Evolutionary conservation across 495 filamentous ascomycete genomes (phyloP).

Genomic region (Penicillium arizonense): DNA sequence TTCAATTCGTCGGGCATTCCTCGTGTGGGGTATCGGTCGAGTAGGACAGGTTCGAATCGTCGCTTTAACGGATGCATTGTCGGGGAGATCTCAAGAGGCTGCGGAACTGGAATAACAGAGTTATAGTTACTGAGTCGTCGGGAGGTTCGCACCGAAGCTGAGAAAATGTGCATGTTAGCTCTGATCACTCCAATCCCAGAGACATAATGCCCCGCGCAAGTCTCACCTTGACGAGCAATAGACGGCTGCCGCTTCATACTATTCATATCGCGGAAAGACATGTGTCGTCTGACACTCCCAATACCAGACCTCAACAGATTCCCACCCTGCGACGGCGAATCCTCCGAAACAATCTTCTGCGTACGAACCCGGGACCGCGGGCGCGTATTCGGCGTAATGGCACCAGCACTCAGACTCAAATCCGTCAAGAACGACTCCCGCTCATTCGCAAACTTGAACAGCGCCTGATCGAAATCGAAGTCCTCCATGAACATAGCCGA

Average conservation of each 20-base stretch:
- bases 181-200: neutral
- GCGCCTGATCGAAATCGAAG: slow-evolving; percentile 88
- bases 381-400: slow-evolving; percentile 65
- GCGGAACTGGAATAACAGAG: slow-evolving; percentile 90
- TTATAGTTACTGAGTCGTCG: slow-evolving; percentile 95
- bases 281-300: slow-evolving; percentile 80
- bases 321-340: slow-evolving; percentile 45
- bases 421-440: slow-evolving; percentile 92
- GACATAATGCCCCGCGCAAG: neutral
- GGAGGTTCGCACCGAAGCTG: slow-evolving; percentile 87
- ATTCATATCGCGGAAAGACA: slow-evolving; percentile 91
- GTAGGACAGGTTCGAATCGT: slow-evolving; percentile 87
- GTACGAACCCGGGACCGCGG: slow-evolving; percentile 73
- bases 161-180: neutral
- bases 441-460: slow-evolving; percentile 92
- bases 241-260: slow-evolving; percentile 88
- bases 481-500: slow-evolving; percentile 49
- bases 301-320: slow-evolving; percentile 51
- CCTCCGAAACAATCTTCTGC: slow-evolving; percentile 79
- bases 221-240: slow-evolving; percentile 73
- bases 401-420: slow-evolving; percentile 84
- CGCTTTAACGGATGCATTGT: slow-evolving; percentile 94
- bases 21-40: slow-evolving; percentile 90
- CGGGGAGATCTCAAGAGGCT: slow-evolving; percentile 84
- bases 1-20: slow-evolving; percentile 77